phyloP scores from a whole-genome alignment of 495 filamentous ascomycete species.

The Xylaria telfairii region DNA sequence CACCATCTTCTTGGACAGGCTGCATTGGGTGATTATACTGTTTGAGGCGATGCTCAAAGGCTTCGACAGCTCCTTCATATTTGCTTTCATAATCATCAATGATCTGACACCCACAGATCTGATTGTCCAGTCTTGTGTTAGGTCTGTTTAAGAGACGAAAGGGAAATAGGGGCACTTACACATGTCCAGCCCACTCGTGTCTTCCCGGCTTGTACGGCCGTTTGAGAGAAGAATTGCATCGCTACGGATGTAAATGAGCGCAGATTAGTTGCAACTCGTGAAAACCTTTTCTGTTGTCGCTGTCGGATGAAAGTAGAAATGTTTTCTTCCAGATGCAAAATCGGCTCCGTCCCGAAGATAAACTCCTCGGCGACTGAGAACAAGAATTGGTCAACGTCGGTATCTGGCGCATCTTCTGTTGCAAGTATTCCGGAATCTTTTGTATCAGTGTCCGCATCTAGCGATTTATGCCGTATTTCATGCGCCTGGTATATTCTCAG shows the following conservation, averaged over 20 bases:
- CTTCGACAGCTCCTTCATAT: neutral
- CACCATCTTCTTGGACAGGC: neutral
- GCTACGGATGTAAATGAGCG: neutral
- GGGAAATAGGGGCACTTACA: neutral
- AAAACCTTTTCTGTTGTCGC: neutral
- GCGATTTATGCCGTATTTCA: neutral
- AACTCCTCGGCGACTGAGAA: neutral
- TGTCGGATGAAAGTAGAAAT: neutral
- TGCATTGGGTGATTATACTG: neutral
- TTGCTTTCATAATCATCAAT: conserved; percentile 8
- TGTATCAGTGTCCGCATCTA: neutral
- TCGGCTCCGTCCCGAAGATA: conserved; percentile 7
- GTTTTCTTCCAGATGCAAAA: neutral
- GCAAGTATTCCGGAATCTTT: neutral
- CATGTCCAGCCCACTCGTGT: conserved; percentile 6
- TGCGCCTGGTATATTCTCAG: conserved; percentile 1
- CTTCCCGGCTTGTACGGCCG: neutral
- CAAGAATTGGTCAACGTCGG: neutral
- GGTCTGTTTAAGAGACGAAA: neutral
- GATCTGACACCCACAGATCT: conserved; percentile 3
- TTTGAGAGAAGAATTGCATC: neutral
- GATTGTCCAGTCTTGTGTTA: neutral
- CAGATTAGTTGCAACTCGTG: neutral
- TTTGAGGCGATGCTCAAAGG: neutral
- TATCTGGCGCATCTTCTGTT: neutral